A percentile compares a stretch with the other conserved stretches of the same genome.
Conservation (phyloP, 352 stramenopile species). For the Phytophthora tentaculata region DNA sequence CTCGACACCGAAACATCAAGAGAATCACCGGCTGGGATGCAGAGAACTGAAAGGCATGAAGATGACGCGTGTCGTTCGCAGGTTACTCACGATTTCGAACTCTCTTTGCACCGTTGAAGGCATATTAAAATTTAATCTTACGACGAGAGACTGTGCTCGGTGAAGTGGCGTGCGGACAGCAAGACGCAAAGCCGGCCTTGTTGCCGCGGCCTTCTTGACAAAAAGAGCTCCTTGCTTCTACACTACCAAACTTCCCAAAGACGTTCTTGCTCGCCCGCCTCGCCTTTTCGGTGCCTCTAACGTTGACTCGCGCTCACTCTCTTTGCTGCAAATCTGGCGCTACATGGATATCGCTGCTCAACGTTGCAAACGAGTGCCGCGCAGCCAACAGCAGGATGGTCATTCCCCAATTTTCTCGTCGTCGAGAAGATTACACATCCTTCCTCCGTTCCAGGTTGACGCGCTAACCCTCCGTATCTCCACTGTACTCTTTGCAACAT, state of each 20-base stretch:
- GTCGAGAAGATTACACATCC: slow-evolving; percentile 35
- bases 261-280: slow-evolving; percentile 2
- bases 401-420: slow-evolving; percentile 38
- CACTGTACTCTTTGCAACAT: slow-evolving; percentile 19
- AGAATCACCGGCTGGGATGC: slow-evolving; percentile 1
- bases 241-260: neutral
- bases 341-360: slow-evolving; percentile 12
- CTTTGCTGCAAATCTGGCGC: slow-evolving; percentile 13
- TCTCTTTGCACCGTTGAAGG: slow-evolving; percentile 1
- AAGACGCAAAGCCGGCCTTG: slow-evolving; percentile 11
- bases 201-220: neutral
- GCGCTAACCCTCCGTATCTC: slow-evolving; percentile 21
- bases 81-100: slow-evolving; percentile 10
- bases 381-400: slow-evolving; percentile 3
- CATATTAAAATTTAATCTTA: slow-evolving; percentile 15
- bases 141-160: slow-evolving; percentile 6
- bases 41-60: slow-evolving; percentile 13
- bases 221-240: slow-evolving; percentile 5
- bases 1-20: slow-evolving; percentile 20
- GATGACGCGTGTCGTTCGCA: slow-evolving; percentile 15
- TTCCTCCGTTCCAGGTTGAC: slow-evolving; percentile 31
- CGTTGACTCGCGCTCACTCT: slow-evolving; percentile 4
- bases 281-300: slow-evolving; percentile 12
- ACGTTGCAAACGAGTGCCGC: neutral
- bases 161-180: slow-evolving; percentile 20